phyloP scores from a whole-genome alignment of 192 early-diverging fungal genomes.

The Coemansia asiatica region DNA sequence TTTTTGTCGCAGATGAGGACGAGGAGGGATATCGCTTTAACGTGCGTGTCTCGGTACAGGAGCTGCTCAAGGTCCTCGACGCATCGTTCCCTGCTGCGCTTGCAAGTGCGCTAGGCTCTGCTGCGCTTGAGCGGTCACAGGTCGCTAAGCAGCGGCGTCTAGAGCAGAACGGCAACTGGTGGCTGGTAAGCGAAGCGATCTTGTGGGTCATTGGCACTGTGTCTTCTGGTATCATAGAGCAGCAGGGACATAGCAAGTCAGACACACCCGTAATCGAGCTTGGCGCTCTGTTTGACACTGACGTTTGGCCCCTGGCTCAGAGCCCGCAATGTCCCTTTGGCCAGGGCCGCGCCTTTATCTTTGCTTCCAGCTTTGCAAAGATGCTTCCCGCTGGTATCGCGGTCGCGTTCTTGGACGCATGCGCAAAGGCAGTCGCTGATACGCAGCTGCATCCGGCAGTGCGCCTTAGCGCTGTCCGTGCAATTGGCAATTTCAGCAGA shows the following conservation, averaged over 20 bases:
- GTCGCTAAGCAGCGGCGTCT: conserved; percentile 58
- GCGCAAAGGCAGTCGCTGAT: conserved; percentile 65
- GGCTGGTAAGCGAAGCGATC: conserved; percentile 84
- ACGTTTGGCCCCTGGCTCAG: conserved; percentile 66
- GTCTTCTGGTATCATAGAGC: conserved; percentile 61
- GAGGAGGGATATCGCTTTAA: conserved; percentile 86
- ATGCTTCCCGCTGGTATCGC: conserved; percentile 68
- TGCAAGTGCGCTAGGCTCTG: conserved; percentile 57
- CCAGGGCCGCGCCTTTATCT: conserved; percentile 88
- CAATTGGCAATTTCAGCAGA: conserved; percentile 50
- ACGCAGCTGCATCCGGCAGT: conserved; percentile 45
- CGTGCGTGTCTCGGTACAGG: conserved; percentile 79
- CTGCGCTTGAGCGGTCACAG: conserved; percentile 52
- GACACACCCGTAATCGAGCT: conserved; percentile 62
- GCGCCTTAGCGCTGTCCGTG: conserved; percentile 52
- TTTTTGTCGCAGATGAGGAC: conserved; percentile 89
- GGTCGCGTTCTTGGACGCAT: conserved; percentile 72
- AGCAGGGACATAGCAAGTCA: conserved; percentile 42
- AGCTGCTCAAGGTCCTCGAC: conserved; percentile 65
- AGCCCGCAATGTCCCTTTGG: conserved; percentile 71
- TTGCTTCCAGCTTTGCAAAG: conserved; percentile 77
- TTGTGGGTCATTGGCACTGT: conserved; percentile 74
- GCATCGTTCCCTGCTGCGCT: conserved; percentile 52
- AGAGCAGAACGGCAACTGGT: conserved; percentile 63
- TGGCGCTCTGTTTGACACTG: conserved; percentile 74